Base-by-base conservation (phyloP, 2,329 filamentous ascomycete genomes). In the Epichloe scottii region DNA sequence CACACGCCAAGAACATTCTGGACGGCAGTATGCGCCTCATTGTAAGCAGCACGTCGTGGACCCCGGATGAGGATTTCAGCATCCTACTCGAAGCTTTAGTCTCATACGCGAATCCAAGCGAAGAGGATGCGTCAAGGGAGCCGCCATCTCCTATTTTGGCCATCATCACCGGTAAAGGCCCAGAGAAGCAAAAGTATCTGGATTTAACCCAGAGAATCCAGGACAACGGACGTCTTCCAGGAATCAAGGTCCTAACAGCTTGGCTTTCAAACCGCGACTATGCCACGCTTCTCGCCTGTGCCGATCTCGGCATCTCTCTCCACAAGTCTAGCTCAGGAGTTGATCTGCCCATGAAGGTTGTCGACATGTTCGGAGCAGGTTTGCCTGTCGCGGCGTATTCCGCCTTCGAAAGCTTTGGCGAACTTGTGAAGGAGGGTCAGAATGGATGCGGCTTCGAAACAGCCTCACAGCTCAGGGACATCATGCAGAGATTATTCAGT, bases 311-410 rank as follows among this genome's bases (percentile, higher is more conserved):
- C 10, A 81, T 98, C 23, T 95, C 88, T 51, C 72, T 98, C 26
- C 93, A 98, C 70, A 95, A 82, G 57, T 96, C 89, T 14, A 94
- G 87, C 57, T 95, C 89, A 2, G 93, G 93, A 1, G 89, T 98
- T 0, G 93, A 98, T 67, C 73, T 98, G 19, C 93, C 93, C 0
- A 98, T 98, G 93, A 98, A 98, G 69, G 89, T 98, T 1, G 90
- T 98, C 14, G 93, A 98, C 65, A 96, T 98, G 90, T 97, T 98
- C 65, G 93, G 93, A 2, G 86, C 90, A 0, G 93, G 91, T 0
- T 71, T 98, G 30, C 93, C 93, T 0, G 93, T 98, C 0, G 83
- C 85, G 0, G 91, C 89, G 4, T 97, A 93, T 76, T 80, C 79
- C 26, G 77, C 78, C 2, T 98, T 95, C 62, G 83, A 90, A 63